Conservation (phyloP, 805 yeast species). For the Hanseniaspora hatyaiensis region DNA sequence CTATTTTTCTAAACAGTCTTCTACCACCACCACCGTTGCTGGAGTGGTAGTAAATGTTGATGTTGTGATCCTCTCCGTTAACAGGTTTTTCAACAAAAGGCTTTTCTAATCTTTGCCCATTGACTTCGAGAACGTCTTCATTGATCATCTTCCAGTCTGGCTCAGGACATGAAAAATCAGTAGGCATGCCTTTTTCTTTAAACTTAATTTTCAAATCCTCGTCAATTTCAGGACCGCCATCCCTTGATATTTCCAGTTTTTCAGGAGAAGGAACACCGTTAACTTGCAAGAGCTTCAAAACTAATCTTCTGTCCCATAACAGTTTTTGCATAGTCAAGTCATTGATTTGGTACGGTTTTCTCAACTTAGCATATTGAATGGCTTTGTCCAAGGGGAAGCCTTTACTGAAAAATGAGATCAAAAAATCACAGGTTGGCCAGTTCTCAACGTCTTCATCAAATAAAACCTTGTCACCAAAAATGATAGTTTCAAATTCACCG, state of each 20-base stretch:
- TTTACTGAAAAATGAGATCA: slow-evolving; percentile 83
- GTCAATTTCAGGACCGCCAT: slow-evolving; percentile 84
- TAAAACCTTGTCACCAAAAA: slow-evolving; percentile 94
- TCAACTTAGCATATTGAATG: slow-evolving; percentile 70
- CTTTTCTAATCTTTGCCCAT: slow-evolving; percentile 60
- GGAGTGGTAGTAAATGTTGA: slow-evolving; percentile 77
- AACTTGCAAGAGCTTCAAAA: slow-evolving; percentile 63
- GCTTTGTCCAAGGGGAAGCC: slow-evolving; percentile 97
- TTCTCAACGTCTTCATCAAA: slow-evolving; percentile 85
- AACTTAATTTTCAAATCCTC: slow-evolving; percentile 48
- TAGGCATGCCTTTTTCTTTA: slow-evolving; percentile 41
- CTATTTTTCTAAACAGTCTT: slow-evolving; percentile 84
- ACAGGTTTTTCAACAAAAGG: slow-evolving; percentile 98
- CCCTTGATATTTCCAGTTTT: slow-evolving; percentile 80
- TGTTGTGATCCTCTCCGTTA: slow-evolving; percentile 97
- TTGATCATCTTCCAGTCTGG: slow-evolving; percentile 81
- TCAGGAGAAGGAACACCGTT: slow-evolving; percentile 83
- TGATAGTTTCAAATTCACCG: slow-evolving; percentile 92
- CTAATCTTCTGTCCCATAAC: slow-evolving; percentile 93
- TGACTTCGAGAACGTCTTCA: slow-evolving; percentile 67
- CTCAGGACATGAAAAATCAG: slow-evolving; percentile 40
- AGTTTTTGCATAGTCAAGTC: slow-evolving; percentile 85
- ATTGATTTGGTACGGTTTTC: slow-evolving; percentile 82
- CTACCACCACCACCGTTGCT: slow-evolving; percentile 97
- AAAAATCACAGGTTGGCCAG: slow-evolving; percentile 98